Conservation (phyloP, 306 rosid genomes). For the Cucumis hystrix region DNA sequence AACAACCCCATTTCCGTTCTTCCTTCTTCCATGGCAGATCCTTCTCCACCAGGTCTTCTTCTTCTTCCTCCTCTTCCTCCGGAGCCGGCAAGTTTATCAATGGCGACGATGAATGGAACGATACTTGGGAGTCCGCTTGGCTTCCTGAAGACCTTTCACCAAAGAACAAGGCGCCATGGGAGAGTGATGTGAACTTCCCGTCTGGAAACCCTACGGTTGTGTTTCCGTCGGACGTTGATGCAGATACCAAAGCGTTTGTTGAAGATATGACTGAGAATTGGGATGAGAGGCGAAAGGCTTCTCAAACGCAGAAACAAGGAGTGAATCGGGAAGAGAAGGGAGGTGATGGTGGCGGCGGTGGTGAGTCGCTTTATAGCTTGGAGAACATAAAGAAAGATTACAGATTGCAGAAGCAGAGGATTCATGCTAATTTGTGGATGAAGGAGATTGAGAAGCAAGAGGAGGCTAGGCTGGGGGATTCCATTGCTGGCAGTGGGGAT, state of each 20-base stretch:
- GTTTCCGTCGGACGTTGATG: slow-evolving; percentile 32
- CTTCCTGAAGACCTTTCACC: slow-evolving; percentile 63
- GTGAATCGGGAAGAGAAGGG: slow-evolving; percentile 8
- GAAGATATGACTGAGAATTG: slow-evolving; percentile 90
- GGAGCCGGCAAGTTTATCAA: slow-evolving; percentile 12
- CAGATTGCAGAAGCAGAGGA: slow-evolving; percentile 71
- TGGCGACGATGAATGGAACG: slow-evolving; percentile 81
- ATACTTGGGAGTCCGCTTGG: slow-evolving; percentile 95
- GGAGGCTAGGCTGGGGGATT: slow-evolving; percentile 65
- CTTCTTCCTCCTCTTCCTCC: slow-evolving; percentile 13
- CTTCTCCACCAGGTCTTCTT: slow-evolving; percentile 7
- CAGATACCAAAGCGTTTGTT: slow-evolving; percentile 72
- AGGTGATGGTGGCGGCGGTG: slow-evolving; percentile 3
- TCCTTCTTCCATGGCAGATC: slow-evolving; percentile 4
- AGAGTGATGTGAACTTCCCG: slow-evolving; percentile 50
- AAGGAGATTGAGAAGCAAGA: slow-evolving; percentile 90
- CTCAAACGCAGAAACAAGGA: slow-evolving; percentile 23
- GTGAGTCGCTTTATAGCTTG: slow-evolving; percentile 50
- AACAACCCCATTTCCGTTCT: slow-evolving; percentile 2
- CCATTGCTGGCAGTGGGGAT: slow-evolving; percentile 24
- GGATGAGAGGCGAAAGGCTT: slow-evolving; percentile 49
- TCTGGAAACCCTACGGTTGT: slow-evolving; percentile 21
- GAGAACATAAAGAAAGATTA: slow-evolving; percentile 82
- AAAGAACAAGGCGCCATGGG: slow-evolving; percentile 64
- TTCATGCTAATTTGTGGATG: slow-evolving; percentile 82